These are phyloP conservation scores for Linnemannia hyalina DNA, from an alignment of 192 early-diverging fungal species.

Conservation along the genomic window DNA sequence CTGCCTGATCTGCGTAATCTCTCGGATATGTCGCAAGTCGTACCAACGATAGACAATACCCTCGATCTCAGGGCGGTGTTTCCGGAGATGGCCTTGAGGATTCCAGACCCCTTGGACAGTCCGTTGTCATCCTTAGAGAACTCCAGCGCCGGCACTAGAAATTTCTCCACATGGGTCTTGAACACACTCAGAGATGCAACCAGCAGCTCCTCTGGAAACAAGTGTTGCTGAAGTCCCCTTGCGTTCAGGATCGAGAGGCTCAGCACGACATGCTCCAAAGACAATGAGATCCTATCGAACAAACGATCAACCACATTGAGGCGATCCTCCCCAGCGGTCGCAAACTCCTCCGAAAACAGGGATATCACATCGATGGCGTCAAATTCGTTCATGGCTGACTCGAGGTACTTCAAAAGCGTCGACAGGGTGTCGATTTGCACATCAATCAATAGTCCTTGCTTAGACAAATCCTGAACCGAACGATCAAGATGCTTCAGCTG, in stretches of 20 bases:
- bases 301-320: background rate
- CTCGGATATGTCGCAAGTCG: constrained; percentile 23
- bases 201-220: constrained; percentile 44
- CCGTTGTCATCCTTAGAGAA: constrained; percentile 24
- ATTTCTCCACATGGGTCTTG: constrained; percentile 28
- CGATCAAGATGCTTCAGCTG: constrained; percentile 19
- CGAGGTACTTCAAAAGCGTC: constrained; percentile 21
- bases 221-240: constrained; percentile 19
- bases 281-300: constrained; percentile 6
- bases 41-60: constrained; percentile 20
- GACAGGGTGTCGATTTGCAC: constrained; percentile 23
- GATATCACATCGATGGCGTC: background rate
- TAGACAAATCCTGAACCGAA: background rate
- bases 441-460: background rate
- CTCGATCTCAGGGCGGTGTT: background rate
- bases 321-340: background rate
- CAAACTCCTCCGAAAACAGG: background rate
- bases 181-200: constrained; percentile 22
- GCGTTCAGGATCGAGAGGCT: constrained; percentile 24
- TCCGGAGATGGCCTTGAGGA: constrained; percentile 9
- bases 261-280: constrained; percentile 25
- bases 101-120: background rate
- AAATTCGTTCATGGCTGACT: constrained; percentile 13
- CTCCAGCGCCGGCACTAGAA: constrained; percentile 33
- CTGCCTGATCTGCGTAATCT: background rate